Conservation (phyloP, 208 protist species). For the Borovskyia barvae region DNA sequence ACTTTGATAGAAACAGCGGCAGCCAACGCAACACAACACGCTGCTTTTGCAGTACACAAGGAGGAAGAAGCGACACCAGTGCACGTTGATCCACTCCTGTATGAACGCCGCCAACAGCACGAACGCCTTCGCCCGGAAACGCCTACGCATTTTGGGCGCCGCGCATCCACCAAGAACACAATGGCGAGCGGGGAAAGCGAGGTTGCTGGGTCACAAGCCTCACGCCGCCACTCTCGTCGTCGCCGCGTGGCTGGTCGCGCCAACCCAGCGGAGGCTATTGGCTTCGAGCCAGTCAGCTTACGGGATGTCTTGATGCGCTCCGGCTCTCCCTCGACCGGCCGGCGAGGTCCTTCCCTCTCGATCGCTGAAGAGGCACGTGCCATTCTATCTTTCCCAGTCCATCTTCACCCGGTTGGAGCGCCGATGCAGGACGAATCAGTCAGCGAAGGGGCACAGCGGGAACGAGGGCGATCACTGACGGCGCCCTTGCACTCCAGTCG, state of each 20-base stretch:
- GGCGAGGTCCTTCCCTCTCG: neutral
- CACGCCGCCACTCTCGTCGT: too few species aligned
- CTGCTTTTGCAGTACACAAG: too few species aligned
- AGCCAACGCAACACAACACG: too few species aligned
- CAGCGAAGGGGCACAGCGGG: neutral
- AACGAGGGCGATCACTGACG: neutral
- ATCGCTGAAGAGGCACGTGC: neutral
- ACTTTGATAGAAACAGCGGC: neutral
- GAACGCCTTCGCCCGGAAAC: constrained; percentile 3
- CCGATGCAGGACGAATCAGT: too few species aligned
- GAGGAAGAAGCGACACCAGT: constrained; percentile 11
- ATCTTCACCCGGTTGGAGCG: too few species aligned
- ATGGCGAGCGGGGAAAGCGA: neutral
- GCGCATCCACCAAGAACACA: neutral
- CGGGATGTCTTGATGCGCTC: constrained; percentile 18
- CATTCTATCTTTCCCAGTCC: too few species aligned
- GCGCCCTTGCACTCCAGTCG: neutral
- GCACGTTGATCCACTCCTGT: constrained; percentile 23
- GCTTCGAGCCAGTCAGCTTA: constrained; percentile 10
- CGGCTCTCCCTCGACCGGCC: constrained; percentile 1
- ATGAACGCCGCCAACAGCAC: constrained; percentile 20
- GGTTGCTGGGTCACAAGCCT: too few species aligned
- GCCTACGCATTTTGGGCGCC: neutral
- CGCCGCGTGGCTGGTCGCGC: too few species aligned
- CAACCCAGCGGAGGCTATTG: too few species aligned